These are phyloP conservation scores for Microdochium nivale DNA, from an alignment of 2,329 filamentous ascomycete species.

Conservation along the genomic window DNA sequence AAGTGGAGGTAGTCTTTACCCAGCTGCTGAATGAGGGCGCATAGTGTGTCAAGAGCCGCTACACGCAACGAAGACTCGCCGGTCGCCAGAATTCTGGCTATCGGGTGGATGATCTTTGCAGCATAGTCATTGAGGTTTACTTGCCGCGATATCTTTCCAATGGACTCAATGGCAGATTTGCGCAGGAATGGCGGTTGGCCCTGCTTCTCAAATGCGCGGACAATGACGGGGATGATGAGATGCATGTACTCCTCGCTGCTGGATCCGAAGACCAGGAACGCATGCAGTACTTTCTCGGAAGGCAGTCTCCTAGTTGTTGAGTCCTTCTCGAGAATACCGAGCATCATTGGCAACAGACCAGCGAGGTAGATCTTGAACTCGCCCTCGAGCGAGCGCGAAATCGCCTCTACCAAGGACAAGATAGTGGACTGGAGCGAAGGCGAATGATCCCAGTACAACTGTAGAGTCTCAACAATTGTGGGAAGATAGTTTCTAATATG, in stretches of 20 bases:
- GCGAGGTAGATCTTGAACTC: conserved; percentile 98
- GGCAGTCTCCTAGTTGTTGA: conserved; percentile 64
- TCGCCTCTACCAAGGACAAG: conserved; percentile 83
- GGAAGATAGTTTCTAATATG: conserved; percentile 89
- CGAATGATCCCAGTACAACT: conserved; percentile 82
- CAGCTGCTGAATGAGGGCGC: conserved; percentile 89
- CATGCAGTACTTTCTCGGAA: conserved; percentile 86
- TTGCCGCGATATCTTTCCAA: conserved; percentile 88
- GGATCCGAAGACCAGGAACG: conserved; percentile 90
- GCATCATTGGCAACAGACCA: conserved; percentile 82
- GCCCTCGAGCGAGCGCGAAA: conserved; percentile 86
- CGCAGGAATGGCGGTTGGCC: conserved; percentile 72
- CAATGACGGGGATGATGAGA: conserved; percentile 90
- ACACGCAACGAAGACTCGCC: conserved; percentile 66
- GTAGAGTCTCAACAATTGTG: conserved; percentile 76
- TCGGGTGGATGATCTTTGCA: conserved; percentile 89
- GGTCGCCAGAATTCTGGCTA: conserved; percentile 71
- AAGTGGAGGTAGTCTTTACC: conserved; percentile 95
- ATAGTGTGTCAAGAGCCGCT: conserved; percentile 86
- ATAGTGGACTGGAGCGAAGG: conserved; percentile 84
- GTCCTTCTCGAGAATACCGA: conserved; percentile 87
- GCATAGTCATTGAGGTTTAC: conserved; percentile 97
- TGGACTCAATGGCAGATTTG: conserved; percentile 86
- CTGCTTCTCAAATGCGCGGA: conserved; percentile 85
- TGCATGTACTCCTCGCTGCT: conserved; percentile 99